Evolutionary conservation across 2,329 filamentous ascomycete genomes (phyloP).

Genomic region (Trichophyton benhamiae): DNA sequence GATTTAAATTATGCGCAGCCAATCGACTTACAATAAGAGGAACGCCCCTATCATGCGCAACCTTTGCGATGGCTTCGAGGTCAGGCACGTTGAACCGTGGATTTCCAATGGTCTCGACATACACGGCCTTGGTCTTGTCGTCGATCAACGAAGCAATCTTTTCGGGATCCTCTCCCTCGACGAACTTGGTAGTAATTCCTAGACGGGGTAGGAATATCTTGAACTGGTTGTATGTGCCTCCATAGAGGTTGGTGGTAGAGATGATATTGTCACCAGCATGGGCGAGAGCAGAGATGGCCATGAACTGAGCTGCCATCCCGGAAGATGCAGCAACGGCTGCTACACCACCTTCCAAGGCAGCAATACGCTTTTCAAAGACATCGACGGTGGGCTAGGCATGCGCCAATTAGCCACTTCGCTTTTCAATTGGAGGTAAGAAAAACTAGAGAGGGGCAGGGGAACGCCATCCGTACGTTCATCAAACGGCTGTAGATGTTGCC

Average conservation of each 20-base stretch:
- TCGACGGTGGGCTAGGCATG: conserved; percentile 65
- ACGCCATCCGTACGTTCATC: conserved; percentile 64
- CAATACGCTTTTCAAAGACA: conserved; percentile 91
- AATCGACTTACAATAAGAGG: conserved; percentile 44
- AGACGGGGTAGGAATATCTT: conserved; percentile 82
- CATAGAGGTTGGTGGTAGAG: conserved; percentile 80
- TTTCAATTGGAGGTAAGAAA: not conserved
- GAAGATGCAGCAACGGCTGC: conserved; percentile 75
- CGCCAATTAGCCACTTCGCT: not conserved
- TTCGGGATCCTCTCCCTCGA: conserved; percentile 64
- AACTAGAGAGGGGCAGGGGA: not conserved
- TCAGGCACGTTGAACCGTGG: conserved; percentile 88
- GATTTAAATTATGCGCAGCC: not conserved
- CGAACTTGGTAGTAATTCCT: conserved; percentile 78
- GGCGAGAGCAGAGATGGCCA: conserved; percentile 73
- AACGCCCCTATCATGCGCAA: conserved; percentile 59
- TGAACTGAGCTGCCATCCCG: conserved; percentile 85
- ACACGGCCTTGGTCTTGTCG: conserved; percentile 85
- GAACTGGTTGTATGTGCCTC: conserved; percentile 94
- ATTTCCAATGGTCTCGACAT: conserved; percentile 87
- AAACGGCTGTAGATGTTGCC: conserved; percentile 98
- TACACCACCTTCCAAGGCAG: conserved; percentile 85
- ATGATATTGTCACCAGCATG: conserved; percentile 87
- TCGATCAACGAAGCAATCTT: conserved; percentile 76
- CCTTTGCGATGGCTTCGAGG: conserved; percentile 71